Conservation (phyloP, 371 early-diverging fungal genomes). For the Mucor sp. region DNA sequence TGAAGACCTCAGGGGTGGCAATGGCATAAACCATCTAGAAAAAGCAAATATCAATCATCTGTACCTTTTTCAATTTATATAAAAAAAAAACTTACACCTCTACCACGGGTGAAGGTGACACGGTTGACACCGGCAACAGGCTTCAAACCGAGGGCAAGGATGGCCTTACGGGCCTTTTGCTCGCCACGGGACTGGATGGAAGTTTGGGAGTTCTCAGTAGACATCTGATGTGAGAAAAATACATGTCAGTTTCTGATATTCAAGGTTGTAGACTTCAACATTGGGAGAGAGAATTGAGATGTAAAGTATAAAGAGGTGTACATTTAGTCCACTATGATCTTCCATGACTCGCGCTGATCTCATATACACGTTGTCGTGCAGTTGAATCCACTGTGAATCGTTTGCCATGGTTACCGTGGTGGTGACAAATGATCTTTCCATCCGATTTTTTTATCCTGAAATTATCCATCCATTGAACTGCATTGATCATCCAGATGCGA, state of each 20-base stretch:
- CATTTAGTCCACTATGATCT: neutral
- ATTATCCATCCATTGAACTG: neutral
- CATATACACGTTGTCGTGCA: neutral
- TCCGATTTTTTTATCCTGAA: neutral
- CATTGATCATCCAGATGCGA: neutral
- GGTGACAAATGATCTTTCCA: neutral
- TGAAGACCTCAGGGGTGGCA: constrained; percentile 92
- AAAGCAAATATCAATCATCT: constrained; percentile 1
- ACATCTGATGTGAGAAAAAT: constrained; percentile 18
- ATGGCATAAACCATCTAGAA: constrained; percentile 83
- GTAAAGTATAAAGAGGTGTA: neutral
- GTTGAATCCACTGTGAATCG: neutral
- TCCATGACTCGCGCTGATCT: neutral
- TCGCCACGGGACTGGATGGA: constrained; percentile 79
- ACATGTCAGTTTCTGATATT: neutral
- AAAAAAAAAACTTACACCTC: constrained; percentile 57
- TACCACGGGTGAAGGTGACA: constrained; percentile 89
- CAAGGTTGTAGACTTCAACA: neutral
- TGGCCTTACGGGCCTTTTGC: constrained; percentile 96
- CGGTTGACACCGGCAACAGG: constrained; percentile 86
- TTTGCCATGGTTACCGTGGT: neutral
- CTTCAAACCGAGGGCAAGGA: constrained; percentile 91
- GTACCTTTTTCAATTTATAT: neutral
- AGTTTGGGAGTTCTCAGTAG: constrained; percentile 32
- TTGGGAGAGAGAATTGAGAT: neutral